Conservation (phyloP, 345 rosid species). For the Citrus cavaleriei region DNA sequence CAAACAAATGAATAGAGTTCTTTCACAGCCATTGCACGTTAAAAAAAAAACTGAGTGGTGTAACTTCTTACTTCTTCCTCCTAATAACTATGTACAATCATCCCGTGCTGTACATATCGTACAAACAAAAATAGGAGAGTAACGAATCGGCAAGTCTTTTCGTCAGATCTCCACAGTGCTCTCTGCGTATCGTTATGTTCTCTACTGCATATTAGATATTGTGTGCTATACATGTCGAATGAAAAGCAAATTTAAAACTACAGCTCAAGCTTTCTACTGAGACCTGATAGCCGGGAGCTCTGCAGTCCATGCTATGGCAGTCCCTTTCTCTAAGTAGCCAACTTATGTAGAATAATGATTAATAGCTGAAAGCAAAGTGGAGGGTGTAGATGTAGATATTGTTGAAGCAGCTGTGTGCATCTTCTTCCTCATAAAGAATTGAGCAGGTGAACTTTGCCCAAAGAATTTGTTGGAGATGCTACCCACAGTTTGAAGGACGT, state of each 20-base stretch:
- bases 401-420: constrained; percentile 2
- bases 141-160: not conserved
- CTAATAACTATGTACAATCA: constrained; percentile 10
- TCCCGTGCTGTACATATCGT: constrained; percentile 13
- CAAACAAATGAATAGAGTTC: not conserved
- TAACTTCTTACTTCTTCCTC: constrained; percentile 2
- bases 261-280: constrained; percentile 8
- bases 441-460: constrained; percentile 1
- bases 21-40: not conserved
- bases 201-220: constrained; percentile 13
- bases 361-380: constrained; percentile 16
- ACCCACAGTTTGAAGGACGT: constrained; percentile 1
- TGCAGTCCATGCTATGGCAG: constrained; percentile 2
- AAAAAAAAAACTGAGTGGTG: not conserved
- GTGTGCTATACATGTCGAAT: constrained; percentile 24
- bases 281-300: not conserved
- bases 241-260: constrained; percentile 5
- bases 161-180: not conserved
- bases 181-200: not conserved
- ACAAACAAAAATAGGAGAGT: not conserved
- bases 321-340: constrained; percentile 1
- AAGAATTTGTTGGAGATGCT: constrained; percentile 3
- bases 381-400: constrained; percentile 10
- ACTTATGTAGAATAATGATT: constrained; percentile 10
- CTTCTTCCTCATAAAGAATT: constrained; percentile 11